phyloP scores from a whole-genome alignment of 1,284 basidiomycete species.

The Phaffia rhodozyma region DNA sequence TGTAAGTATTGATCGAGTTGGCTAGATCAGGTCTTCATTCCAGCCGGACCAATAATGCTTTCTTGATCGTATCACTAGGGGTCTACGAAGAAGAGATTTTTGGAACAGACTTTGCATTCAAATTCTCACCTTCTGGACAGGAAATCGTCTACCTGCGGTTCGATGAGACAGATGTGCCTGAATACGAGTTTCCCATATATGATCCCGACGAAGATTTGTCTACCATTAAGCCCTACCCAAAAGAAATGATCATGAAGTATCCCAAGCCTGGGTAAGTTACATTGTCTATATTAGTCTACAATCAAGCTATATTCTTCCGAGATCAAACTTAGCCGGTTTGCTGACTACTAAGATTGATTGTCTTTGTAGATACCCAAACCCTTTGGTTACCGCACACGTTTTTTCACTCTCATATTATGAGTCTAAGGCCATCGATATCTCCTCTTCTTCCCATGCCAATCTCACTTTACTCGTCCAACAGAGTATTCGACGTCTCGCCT shows the following conservation, averaged over 20 bases:
- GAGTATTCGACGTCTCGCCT: constrained; percentile 48
- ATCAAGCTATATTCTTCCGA: too few species aligned
- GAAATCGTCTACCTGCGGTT: constrained; percentile 74
- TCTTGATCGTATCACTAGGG: constrained; percentile 29
- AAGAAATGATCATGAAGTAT: constrained; percentile 65
- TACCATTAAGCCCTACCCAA: constrained; percentile 64
- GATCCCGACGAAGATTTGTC: constrained; percentile 62
- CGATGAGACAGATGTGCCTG: constrained; percentile 77
- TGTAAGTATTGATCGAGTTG: constrained; percentile 38
- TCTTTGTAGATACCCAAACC: constrained; percentile 18
- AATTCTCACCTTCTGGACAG: constrained; percentile 78
- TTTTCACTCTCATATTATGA: neutral
- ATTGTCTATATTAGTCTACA: constrained; percentile 66
- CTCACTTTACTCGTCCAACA: neutral
- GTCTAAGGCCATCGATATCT: neutral
- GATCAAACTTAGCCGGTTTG: constrained; percentile 51
- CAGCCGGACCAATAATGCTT: too few species aligned
- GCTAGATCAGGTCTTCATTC: constrained; percentile 21
- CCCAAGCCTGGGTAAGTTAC: constrained; percentile 74
- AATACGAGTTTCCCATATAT: constrained; percentile 79
- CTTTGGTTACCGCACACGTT: constrained; percentile 3
- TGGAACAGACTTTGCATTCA: constrained; percentile 57
- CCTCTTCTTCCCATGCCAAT: neutral
- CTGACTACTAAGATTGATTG: constrained; percentile 24
- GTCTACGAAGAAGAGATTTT: constrained; percentile 93